Evolutionary conservation across 2,329 filamentous ascomycete genomes (phyloP).

Genomic region (Nakataea oryzae): DNA sequence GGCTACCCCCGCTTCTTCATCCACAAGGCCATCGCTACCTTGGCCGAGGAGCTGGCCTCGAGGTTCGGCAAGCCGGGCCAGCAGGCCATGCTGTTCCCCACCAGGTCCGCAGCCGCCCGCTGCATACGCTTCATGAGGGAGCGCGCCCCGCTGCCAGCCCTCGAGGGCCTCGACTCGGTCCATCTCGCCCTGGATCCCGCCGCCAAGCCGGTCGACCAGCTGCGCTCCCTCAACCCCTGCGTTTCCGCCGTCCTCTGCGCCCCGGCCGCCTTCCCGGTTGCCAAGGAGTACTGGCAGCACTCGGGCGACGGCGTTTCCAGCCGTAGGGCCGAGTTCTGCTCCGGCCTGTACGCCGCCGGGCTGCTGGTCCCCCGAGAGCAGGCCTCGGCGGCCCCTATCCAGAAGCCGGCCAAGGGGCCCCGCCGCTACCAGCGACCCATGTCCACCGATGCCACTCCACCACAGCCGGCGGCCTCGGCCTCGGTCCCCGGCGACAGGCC

Average conservation of each 20-base stretch:
- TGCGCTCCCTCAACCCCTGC: constrained; percentile 45
- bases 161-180: constrained; percentile 40
- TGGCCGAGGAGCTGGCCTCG: constrained; percentile 57
- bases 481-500: constrained; percentile 6
- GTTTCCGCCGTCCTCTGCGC: constrained; percentile 66
- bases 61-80: constrained; percentile 52
- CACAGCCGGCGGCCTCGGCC: background rate
- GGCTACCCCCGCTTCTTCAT: constrained; percentile 97
- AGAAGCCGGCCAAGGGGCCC: constrained; percentile 56
- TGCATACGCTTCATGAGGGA: constrained; percentile 64
- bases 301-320: constrained; percentile 88
- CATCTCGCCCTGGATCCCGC: constrained; percentile 53
- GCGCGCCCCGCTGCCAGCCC: constrained; percentile 41
- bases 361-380: constrained; percentile 29
- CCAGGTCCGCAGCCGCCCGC: constrained; percentile 53
- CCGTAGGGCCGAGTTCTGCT: constrained; percentile 81
- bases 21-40: constrained; percentile 67
- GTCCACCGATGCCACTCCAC: constrained; percentile 24
- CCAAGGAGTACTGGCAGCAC: constrained; percentile 98
- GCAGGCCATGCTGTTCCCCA: constrained; percentile 77
- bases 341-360: constrained; percentile 61
- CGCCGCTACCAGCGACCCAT: constrained; percentile 61
- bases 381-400: constrained; percentile 2
- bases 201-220: constrained; percentile 36
- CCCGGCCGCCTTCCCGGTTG: constrained; percentile 53